Base-by-base conservation (phyloP, 768 basidiomycete genomes). In the Rhodocollybia butyracea region DNA sequence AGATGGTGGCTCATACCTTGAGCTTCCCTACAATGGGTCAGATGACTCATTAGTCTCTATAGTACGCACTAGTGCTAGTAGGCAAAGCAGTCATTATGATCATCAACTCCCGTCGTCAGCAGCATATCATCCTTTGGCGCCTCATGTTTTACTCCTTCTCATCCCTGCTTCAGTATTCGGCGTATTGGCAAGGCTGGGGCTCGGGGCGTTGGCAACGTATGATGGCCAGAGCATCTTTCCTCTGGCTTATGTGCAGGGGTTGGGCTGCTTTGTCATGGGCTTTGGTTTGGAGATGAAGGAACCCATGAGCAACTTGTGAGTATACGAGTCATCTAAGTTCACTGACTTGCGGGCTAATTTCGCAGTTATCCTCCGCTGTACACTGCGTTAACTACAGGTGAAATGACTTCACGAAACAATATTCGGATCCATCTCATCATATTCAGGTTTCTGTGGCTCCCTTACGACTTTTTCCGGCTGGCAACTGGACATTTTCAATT, bases 381-480 rank as follows among this genome's bases (percentile, higher is more conserved):
- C 68, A 91, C 88, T 2, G 91, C 90, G 21, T 66, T 93, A 12
- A 91, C 94, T 0, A 97, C 94, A 57, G 93, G 92, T 86, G 58
- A 60, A 70, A 63, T 46, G 30, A 4, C 31, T 47, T 21, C 21
- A 6, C 24, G 27, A 46, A 30, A 5, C 19, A 36, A 54, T 39
- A 26, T 26, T 12, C 27, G 11, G 31, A 17, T 46, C 41, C 32
- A 24, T 34, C 39, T 54, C 12, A 57, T 40, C 17, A 36, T 29
- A 15, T 24, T 24, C 57, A 88, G 94, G 93, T 13, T 93, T 98
- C 69, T 98, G 97, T 65, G 97, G 96, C 3, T 96, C 93, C 1
- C 70, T 98, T 62, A 99, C 97, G 10, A 98, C 94, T 2, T 98
- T 98, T 74, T 97, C 95, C 15, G 82, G 86, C 34, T 98, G 97